phyloP scores from a whole-genome alignment of 495 filamentous ascomycete species.

The Tuber magnatum region DNA sequence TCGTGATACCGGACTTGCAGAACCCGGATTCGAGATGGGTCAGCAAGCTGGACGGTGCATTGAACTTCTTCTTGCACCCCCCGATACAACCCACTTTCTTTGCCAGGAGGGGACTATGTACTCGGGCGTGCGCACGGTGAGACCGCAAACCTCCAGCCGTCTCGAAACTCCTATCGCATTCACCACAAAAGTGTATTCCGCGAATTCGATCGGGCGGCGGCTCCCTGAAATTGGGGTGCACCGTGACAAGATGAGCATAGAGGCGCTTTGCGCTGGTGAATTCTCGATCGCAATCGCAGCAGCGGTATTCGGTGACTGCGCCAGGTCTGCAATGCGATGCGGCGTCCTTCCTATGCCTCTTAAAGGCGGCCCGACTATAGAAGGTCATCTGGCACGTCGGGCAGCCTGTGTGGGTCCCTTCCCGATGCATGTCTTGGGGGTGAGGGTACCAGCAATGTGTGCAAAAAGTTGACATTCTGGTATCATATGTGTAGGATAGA shows the following conservation, averaged over 20 bases:
- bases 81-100: conserved; percentile 15
- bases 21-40: conserved; percentile 24
- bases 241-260: background rate
- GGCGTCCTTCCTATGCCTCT: background rate
- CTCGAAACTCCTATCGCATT: conserved; percentile 15
- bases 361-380: background rate
- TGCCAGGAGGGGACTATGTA: conserved; percentile 15
- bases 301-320: conserved; percentile 9
- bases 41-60: conserved; percentile 21
- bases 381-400: background rate
- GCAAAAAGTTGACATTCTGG: background rate
- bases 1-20: conserved; percentile 25
- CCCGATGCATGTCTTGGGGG: background rate
- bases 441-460: background rate
- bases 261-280: conserved; percentile 9
- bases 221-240: conserved; percentile 15
- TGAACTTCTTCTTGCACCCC: conserved; percentile 16
- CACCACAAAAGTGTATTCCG: conserved; percentile 8
- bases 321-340: background rate
- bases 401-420: background rate
- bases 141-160: background rate
- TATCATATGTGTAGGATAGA: background rate
- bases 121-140: conserved; percentile 2
- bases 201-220: background rate
- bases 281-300: conserved; percentile 23